Evolutionary conservation across 2,329 filamentous ascomycete genomes (phyloP), one percentile per base, ranked within the genome.

Genomic region (Colletotrichum melonis): DNA sequence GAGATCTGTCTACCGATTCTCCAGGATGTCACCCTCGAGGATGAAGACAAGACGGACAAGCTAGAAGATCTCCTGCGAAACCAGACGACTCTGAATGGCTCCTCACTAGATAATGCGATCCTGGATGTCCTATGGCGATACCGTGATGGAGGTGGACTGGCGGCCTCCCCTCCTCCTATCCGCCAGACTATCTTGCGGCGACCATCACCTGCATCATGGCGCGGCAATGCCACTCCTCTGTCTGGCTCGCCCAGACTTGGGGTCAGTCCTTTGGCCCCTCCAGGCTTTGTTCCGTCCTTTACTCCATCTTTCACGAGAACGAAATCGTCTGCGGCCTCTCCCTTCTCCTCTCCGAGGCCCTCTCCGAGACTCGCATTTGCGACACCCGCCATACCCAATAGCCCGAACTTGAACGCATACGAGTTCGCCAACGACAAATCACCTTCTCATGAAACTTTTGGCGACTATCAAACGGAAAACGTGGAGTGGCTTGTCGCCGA

Each of bases 401-500:
- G 95, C 78, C 97, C 97, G 52, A 97, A 90, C 80, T 85, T 98
- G 75, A 98, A 97, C 84, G 95, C 95, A 67, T 99, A 98, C 84
- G 95, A 98, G 82, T 98, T 98, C 84, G 90, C 91, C 62, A 96
- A 91, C 79, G 95, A 98, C 79, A 89, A 92, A 24, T 94, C 92
- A 62, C 93, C 94, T 7, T 91, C 93, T 22, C 92, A 92, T 57
- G 95, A 98, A 79, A 94, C 94, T 73, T 96, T 97, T 80, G 95
- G 95, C 69, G 95, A 98, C 78, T 93, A 95, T 79, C 95, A 96
- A 77, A 94, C 93, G 75, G 96, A 98, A 81, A 98, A 97, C 78
- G 95, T 99, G 65, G 96, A 98, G 83, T 98, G 96, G 97, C 89
- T 98, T 58, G 94, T 98, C 77, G 97, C 97, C 81, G 95, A 98